Evolutionary conservation across 306 rosid species (phyloP).

Genomic region (Cotoneaster glaucophyllus): DNA sequence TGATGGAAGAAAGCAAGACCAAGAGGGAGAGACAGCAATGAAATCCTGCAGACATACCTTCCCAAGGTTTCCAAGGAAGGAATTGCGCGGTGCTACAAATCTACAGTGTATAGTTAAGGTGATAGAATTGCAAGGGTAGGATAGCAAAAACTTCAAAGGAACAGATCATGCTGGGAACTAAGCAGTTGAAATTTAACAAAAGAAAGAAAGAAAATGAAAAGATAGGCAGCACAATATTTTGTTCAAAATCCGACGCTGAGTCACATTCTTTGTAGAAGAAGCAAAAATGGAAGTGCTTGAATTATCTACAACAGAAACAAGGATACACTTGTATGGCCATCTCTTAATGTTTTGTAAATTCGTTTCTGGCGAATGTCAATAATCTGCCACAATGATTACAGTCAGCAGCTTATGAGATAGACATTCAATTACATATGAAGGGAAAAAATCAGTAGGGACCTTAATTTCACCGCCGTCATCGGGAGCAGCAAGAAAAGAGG

Average conservation of each 20-base stretch:
- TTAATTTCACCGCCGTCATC: slow-evolving; percentile 91
- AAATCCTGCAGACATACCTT: slow-evolving; percentile 43
- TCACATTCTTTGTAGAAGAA: slow-evolving; percentile 4
- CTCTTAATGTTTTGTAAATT: slow-evolving; percentile 77
- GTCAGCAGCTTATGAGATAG: slow-evolving; percentile 17
- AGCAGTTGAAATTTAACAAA: background rate
- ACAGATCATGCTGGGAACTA: background rate
- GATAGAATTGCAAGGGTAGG: slow-evolving; percentile 7
- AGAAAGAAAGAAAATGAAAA: background rate
- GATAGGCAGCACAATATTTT: background rate
- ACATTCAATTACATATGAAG: background rate
- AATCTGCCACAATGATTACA: slow-evolving; percentile 56
- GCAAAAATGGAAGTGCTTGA: slow-evolving; percentile 1
- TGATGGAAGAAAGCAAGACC: background rate
- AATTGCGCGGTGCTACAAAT: slow-evolving; percentile 83
- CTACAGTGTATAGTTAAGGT: slow-evolving; percentile 58
- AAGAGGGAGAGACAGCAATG: too few species aligned
- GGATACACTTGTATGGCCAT: slow-evolving; percentile 95
- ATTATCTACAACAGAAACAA: slow-evolving; percentile 9
- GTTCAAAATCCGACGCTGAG: slow-evolving; percentile 3
- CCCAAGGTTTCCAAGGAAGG: slow-evolving; percentile 99
- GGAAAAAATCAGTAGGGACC: slow-evolving; percentile 29
- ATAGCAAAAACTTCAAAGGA: slow-evolving; percentile 4
- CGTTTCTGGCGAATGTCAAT: slow-evolving; percentile 74
- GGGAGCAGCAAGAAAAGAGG: slow-evolving; percentile 91